phyloP scores from a whole-genome alignment of 345 rosid genomes.

The Populus nigra region DNA sequence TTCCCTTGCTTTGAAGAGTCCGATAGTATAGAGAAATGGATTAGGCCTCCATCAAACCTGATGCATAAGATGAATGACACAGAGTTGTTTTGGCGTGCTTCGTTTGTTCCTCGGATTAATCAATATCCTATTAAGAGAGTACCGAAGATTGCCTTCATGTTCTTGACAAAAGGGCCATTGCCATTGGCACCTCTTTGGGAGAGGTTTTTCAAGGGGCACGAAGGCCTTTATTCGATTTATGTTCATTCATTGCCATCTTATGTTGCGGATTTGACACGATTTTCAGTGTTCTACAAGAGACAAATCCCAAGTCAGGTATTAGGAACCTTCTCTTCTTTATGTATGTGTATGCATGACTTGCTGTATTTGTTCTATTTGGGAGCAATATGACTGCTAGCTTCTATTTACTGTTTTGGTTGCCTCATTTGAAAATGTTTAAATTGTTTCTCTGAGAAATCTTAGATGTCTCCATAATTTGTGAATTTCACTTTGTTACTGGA shows the following conservation, averaged over 20 bases:
- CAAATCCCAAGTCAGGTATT: constrained; percentile 93
- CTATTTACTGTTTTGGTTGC: background rate
- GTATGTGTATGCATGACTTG: background rate
- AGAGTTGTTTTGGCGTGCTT: constrained; percentile 85
- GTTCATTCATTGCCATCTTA: constrained; percentile 71
- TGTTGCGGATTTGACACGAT: constrained; percentile 38
- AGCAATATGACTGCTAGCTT: background rate
- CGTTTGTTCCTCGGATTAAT: constrained; percentile 52
- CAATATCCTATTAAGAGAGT: constrained; percentile 63
- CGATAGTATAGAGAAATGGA: constrained; percentile 19
- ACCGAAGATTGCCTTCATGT: constrained; percentile 93
- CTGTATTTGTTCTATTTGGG: background rate
- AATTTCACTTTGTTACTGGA: background rate
- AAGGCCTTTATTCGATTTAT: constrained; percentile 65
- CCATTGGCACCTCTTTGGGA: constrained; percentile 94
- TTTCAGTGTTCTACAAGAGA: constrained; percentile 70
- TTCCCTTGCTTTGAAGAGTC: constrained; percentile 21
- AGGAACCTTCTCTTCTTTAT: background rate
- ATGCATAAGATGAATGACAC: constrained; percentile 44
- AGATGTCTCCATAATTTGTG: background rate
- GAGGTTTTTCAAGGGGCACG: constrained; percentile 67
- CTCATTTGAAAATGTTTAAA: background rate
- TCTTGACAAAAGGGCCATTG: constrained; percentile 82
- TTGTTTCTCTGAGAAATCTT: background rate
- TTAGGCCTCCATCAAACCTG: constrained; percentile 25